These are phyloP conservation scores for Chaetomiaceae sp. DNA, from an alignment of 2,329 filamentous ascomycete genomes.

Conservation along the genomic window DNA sequence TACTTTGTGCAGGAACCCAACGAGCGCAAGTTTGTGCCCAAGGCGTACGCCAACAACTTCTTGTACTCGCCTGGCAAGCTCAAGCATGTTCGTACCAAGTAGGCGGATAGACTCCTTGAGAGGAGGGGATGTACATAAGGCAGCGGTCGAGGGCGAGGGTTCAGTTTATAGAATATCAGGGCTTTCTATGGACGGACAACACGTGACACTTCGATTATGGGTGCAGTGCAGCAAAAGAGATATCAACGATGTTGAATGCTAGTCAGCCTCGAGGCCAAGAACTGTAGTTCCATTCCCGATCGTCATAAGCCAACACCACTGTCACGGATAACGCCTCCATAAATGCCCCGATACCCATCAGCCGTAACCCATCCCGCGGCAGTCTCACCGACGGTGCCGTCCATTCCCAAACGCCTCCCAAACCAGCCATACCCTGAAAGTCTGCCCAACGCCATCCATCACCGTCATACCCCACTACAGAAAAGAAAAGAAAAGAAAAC, in stretches of 20 bases:
- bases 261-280: not conserved
- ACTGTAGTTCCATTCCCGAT: not conserved
- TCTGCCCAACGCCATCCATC: slow-evolving; percentile 8
- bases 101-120: slow-evolving; percentile 25
- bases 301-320: not conserved
- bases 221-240: not conserved
- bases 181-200: not conserved
- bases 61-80: slow-evolving; percentile 78
- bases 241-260: not conserved
- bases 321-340: slow-evolving; percentile 2
- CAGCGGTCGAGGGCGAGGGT: not conserved
- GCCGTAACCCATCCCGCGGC: slow-evolving; percentile 4
- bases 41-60: slow-evolving; percentile 98
- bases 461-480: slow-evolving; percentile 17
- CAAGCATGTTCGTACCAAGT: slow-evolving; percentile 82
- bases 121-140: not conserved
- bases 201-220: not conserved
- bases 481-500: no score
- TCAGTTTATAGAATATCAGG: not conserved
- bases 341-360: not conserved
- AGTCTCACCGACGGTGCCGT: not conserved
- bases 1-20: slow-evolving; percentile 99
- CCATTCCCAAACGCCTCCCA: slow-evolving; percentile 16
- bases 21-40: slow-evolving; percentile 76
- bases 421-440: not conserved